Evolutionary conservation across 441 rosid species (phyloP).

Genomic region (Eruca vesicaria): DNA sequence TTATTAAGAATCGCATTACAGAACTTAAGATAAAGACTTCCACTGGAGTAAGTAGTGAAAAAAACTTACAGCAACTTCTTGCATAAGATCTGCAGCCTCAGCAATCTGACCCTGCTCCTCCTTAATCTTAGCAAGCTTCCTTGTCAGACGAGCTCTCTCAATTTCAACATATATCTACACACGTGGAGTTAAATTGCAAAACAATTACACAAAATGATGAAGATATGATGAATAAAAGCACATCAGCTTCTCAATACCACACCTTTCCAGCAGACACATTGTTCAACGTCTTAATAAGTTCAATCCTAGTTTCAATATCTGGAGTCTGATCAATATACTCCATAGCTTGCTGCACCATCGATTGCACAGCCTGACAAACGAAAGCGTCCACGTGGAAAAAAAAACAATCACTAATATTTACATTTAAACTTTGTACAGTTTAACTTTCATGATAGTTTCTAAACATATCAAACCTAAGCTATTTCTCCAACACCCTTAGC

Average conservation of each 20-base stretch:
- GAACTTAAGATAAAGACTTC: neutral
- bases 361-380: constrained; percentile 79
- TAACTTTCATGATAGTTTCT: neutral
- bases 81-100: constrained; percentile 99
- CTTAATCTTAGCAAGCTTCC: constrained; percentile 93
- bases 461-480: neutral
- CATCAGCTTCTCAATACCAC: neutral
- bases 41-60: neutral
- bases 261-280: constrained; percentile 97
- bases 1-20: constrained; percentile 24
- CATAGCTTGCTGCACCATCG: constrained; percentile 99
- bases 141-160: constrained; percentile 92
- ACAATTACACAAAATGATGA: neutral
- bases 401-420: neutral
- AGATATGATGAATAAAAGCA: neutral
- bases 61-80: constrained; percentile 90
- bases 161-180: constrained; percentile 92
- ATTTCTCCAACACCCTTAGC: neutral
- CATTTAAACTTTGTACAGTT: neutral
- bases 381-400: neutral
- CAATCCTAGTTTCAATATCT: constrained; percentile 80
- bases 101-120: constrained; percentile 91
- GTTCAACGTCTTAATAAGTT: constrained; percentile 83
- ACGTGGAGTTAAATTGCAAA: neutral
- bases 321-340: constrained; percentile 91